Evolutionary conservation across 495 filamentous ascomycete genomes (phyloP).

Genomic region (Venustampulla echinocandica): DNA sequence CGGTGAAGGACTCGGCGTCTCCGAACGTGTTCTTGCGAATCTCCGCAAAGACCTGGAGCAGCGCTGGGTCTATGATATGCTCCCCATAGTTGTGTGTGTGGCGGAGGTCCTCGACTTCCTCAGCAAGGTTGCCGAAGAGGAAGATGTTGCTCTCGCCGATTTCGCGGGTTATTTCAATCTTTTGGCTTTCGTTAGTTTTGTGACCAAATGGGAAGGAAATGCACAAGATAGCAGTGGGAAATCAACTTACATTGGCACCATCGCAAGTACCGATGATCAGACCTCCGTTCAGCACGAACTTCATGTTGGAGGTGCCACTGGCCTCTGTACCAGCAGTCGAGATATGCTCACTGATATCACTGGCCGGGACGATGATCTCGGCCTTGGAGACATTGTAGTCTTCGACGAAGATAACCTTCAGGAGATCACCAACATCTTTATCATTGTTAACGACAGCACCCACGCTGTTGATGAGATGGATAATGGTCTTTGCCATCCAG

Average conservation of each 20-base stretch:
- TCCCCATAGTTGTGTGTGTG: constrained; percentile 78
- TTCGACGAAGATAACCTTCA: constrained; percentile 95
- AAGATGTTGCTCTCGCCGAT: constrained; percentile 95
- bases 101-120: constrained; percentile 94
- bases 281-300: constrained; percentile 95
- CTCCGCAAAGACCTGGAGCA: constrained; percentile 70
- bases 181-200: constrained; percentile 9
- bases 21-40: constrained; percentile 76
- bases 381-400: constrained; percentile 99
- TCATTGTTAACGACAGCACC: constrained; percentile 89
- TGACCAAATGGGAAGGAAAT: not conserved
- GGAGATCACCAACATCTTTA: constrained; percentile 78
- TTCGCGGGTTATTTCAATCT: constrained; percentile 98
- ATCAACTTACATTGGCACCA: constrained; percentile 86
- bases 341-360: constrained; percentile 96
- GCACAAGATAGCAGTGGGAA: too few relatives aligned
- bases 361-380: constrained; percentile 89
- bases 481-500: constrained; percentile 99
- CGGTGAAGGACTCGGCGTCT: constrained; percentile 61
- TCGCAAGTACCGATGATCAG: constrained; percentile 97
- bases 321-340: constrained; percentile 93
- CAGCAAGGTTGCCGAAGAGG: constrained; percentile 92
- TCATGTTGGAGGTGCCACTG: constrained; percentile 77
- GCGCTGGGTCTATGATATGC: constrained; percentile 66
- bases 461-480: constrained; percentile 91